These are phyloP conservation scores for Macadamia tetraphylla DNA, from an alignment of 164 flowering plant species.

Conservation along the genomic window DNA sequence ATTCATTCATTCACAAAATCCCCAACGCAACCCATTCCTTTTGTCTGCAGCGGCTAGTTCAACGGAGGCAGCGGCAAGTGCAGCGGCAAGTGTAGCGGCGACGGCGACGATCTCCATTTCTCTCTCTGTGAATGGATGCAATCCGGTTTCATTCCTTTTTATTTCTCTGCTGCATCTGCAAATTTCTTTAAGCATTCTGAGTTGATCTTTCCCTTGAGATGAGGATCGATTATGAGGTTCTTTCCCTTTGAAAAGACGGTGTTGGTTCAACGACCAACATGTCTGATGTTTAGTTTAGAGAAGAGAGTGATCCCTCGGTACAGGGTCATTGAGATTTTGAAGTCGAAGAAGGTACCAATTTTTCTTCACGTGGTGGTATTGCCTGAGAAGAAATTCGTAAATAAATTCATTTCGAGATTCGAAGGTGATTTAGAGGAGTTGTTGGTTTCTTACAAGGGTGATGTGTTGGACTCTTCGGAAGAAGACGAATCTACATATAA, in stretches of 20 bases:
- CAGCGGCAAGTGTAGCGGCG: too few species aligned
- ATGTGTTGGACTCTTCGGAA: not conserved
- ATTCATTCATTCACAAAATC: too few species aligned
- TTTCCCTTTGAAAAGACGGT: constrained; percentile 6
- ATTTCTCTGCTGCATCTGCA: too few species aligned
- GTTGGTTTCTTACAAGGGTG: constrained; percentile 17
- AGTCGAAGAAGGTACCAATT: constrained; percentile 26
- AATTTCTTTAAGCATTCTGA: too few species aligned
- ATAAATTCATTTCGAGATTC: constrained; percentile 27
- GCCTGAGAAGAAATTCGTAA: constrained; percentile 27
- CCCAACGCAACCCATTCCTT: too few species aligned
- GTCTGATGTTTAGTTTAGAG: constrained; percentile 35
- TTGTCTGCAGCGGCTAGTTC: too few species aligned
- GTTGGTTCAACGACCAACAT: constrained; percentile 19
- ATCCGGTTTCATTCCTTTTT: too few species aligned
- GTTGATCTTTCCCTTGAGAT: too few species aligned
- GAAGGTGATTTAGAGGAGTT: constrained; percentile 15
- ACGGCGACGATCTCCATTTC: too few species aligned
- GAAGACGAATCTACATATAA: not conserved
- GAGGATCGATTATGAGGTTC: too few species aligned
- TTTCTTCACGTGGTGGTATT: constrained; percentile 9
- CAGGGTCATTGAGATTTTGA: constrained; percentile 29
- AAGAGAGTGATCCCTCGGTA: constrained; percentile 34
- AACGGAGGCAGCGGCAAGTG: too few species aligned
- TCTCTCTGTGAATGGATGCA: too few species aligned